Evolutionary conservation across 208 protist genomes (phyloP).

Genomic region (Leishmania arabica): DNA sequence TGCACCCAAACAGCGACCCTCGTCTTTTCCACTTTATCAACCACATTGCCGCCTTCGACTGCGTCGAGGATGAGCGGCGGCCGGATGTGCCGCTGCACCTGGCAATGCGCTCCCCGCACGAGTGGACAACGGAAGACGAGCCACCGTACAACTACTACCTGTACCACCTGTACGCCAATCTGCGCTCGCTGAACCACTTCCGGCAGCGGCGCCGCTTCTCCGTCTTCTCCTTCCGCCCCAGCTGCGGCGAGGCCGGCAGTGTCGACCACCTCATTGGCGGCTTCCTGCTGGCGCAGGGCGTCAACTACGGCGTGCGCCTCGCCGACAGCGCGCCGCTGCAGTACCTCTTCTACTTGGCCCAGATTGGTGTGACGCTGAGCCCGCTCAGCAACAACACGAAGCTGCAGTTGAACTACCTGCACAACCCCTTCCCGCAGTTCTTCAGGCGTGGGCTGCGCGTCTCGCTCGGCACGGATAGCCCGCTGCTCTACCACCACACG

Average conservation of each 20-base stretch:
- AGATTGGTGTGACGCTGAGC: conserved; percentile 97
- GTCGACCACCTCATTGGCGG: conserved; percentile 94
- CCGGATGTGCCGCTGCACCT: conserved; percentile 63
- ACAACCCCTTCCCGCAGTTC: conserved; percentile 96
- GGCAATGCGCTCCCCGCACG: conserved; percentile 66
- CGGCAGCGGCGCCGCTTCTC: conserved; percentile 86
- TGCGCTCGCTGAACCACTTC: conserved; percentile 97
- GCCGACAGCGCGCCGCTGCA: conserved; percentile 91
- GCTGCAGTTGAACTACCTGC: conserved; percentile 95
- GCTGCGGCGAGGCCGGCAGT: conserved; percentile 94
- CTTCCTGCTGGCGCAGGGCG: conserved; percentile 94
- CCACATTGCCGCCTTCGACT: conserved; percentile 98
- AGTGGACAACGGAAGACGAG: conserved; percentile 95
- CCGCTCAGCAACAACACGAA: conserved; percentile 99
- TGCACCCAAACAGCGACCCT: conserved; percentile 95
- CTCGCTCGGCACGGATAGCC: conserved; percentile 96
- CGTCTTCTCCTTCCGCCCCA: conserved; percentile 97
- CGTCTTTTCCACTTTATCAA: conserved; percentile 97
- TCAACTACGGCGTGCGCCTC: conserved; percentile 98
- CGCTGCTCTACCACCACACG: conserved; percentile 98
- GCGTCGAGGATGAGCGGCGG: conserved; percentile 97
- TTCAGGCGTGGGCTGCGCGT: conserved; percentile 97
- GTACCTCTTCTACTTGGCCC: conserved; percentile 99
- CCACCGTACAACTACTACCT: conserved; percentile 99
- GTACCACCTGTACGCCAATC: conserved; percentile 99